A percentile compares a stretch with the other conserved stretches of the same genome.
phyloP scores from a whole-genome alignment of 495 filamentous ascomycete genomes.

The Trichoderma reesei region DNA sequence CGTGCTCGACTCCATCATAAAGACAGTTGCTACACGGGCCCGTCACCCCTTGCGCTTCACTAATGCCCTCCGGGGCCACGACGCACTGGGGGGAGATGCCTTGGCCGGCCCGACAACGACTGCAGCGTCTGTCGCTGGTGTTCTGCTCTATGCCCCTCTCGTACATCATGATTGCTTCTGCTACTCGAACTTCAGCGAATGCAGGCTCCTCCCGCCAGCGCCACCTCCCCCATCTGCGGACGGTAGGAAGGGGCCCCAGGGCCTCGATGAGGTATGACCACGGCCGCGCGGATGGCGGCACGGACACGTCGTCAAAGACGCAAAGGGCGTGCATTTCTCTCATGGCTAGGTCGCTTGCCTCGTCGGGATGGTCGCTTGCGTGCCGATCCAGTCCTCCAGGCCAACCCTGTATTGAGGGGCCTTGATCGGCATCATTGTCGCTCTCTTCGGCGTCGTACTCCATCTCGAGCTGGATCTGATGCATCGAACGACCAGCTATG shows the following conservation, averaged over 20 bases:
- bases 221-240: constrained; percentile 5
- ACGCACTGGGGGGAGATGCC: constrained; percentile 2
- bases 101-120: not conserved
- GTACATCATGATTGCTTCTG: constrained; percentile 5
- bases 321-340: constrained; percentile 3
- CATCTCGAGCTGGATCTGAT: constrained; percentile 6
- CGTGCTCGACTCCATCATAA: constrained; percentile 7
- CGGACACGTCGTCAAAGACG: constrained; percentile 6
- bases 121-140: constrained; percentile 1
- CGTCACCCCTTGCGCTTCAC: not conserved
- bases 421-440: constrained; percentile 4
- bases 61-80: not conserved
- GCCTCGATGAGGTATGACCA: constrained; percentile 4
- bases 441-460: constrained; percentile 5
- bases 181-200: not conserved
- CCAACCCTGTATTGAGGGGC: constrained; percentile 6
- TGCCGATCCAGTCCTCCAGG: constrained; percentile 2
- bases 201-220: constrained; percentile 2
- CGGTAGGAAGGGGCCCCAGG: not conserved
- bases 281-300: not conserved
- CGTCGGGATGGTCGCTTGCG: not conserved
- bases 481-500: not conserved
- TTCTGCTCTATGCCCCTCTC: not conserved
- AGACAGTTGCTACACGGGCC: constrained; percentile 5
- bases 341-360: not conserved